These are phyloP conservation scores for Phytophthora lateralis DNA, from an alignment of 352 stramenopile genomes.

Conservation along the genomic window DNA sequence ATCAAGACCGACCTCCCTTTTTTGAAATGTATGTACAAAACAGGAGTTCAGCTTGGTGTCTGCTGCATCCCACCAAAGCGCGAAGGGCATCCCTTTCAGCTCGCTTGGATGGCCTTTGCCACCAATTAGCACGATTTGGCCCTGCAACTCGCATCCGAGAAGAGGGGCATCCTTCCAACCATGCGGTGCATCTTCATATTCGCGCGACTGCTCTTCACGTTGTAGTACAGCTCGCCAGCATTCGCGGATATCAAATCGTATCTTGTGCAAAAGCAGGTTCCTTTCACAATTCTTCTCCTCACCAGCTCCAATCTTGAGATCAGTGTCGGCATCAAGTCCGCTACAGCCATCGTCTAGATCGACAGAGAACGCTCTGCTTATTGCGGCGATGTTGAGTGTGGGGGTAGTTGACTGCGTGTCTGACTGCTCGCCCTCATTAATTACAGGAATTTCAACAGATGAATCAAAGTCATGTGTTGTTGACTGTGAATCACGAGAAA, in stretches of 20 bases:
- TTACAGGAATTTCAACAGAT: background rate
- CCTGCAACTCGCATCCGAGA: conserved; percentile 54
- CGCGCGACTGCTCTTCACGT: background rate
- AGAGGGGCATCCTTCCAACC: conserved; percentile 10
- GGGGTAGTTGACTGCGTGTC: background rate
- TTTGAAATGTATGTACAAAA: conserved; percentile 41
- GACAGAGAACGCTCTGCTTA: background rate
- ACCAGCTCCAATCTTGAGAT: background rate
- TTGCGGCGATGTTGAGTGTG: background rate
- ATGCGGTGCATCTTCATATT: background rate
- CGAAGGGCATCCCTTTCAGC: conserved; percentile 37
- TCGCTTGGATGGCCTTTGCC: background rate
- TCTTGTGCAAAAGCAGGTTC: conserved; percentile 11
- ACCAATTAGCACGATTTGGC: conserved; percentile 29
- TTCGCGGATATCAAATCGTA: conserved; percentile 38
- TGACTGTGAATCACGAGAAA: background rate
- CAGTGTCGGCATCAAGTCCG: background rate
- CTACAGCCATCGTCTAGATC: background rate
- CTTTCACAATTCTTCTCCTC: background rate
- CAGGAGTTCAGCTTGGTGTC: conserved; percentile 48
- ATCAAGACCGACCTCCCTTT: background rate
- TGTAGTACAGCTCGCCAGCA: conserved; percentile 23
- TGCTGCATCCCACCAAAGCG: conserved; percentile 60
- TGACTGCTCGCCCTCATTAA: background rate
- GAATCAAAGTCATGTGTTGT: background rate